Percentiles rank a stretch among this genome's conserved stretches.
These are phyloP conservation scores for Nemania sp. DNA, from an alignment of 2,329 filamentous ascomycete genomes.

Conservation along the genomic window DNA sequence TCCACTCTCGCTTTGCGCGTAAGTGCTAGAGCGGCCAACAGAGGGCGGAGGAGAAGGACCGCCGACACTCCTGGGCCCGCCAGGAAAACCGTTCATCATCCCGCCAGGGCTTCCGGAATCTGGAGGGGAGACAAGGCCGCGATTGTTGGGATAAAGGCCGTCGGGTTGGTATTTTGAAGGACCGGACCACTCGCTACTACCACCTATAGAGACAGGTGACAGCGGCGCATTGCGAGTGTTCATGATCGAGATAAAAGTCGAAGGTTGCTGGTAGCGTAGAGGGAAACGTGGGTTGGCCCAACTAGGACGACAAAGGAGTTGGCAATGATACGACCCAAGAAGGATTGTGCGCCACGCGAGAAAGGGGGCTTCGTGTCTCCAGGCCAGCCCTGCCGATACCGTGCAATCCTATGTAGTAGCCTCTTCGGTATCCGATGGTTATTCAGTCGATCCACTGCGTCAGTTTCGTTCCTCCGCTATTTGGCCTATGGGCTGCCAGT, in stretches of 20 bases:
- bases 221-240: conserved; percentile 80
- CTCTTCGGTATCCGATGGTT: conserved; percentile 28
- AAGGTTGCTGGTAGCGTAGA: conserved; percentile 29
- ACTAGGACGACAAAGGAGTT: conserved; percentile 43
- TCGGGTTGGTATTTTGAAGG: conserved; percentile 75
- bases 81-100: conserved; percentile 71
- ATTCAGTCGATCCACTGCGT: conserved; percentile 14
- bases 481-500: background rate
- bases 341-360: conserved; percentile 38
- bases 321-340: conserved; percentile 29
- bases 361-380: conserved; percentile 34
- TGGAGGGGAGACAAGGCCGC: conserved; percentile 74
- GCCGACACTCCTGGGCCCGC: conserved; percentile 67
- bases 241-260: conserved; percentile 62
- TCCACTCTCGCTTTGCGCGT: conserved; percentile 74
- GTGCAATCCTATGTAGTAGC: conserved; percentile 22
- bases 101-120: conserved; percentile 72
- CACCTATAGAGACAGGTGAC: conserved; percentile 85
- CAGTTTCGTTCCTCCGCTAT: conserved; percentile 15
- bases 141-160: conserved; percentile 65
- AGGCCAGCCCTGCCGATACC: conserved; percentile 31
- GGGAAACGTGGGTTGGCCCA: conserved; percentile 36
- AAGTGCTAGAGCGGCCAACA: conserved; percentile 85
- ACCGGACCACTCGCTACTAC: conserved; percentile 85
- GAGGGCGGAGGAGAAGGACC: conserved; percentile 89